Base-by-base conservation (phyloP, 73 alveolate genomes). In the Paramecium primaurelia region DNA sequence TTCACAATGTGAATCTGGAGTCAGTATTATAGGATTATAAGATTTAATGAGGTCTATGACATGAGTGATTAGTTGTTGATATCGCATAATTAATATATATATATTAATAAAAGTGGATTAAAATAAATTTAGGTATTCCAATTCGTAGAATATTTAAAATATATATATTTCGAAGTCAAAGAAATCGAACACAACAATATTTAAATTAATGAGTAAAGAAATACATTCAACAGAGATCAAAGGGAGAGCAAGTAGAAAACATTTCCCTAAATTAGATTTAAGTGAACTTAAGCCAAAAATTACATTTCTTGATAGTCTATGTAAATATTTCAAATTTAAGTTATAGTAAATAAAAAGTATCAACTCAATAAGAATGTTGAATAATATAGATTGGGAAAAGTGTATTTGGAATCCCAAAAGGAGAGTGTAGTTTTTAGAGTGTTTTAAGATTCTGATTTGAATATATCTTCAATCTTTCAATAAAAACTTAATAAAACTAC, bases 1-100 rank as follows among this genome's bases (percentile, higher is more conserved):
- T 64, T 64, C 84, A 64, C 84, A 64, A 32, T 64, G 84, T 28
- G 84, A 64, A 11, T 64, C 84, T 32, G 84, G 84, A 14, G 84
- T 64, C 51, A 64, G 28, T 10, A 64, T 64, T 28, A 64, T 64
- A 8, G 84, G 84, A 64, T 64, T 64, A 14, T 32, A 64, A 64
- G 51, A 32, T 64, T 64, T 64, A 4, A 64, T 64, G 4, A 64
- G 84, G 8, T 64, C 84, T 2, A 6, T 64, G 4, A 34, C 84
- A 28, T 64, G 84, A 12, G 84, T 64, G 12, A 64, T 32, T 64
- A 64, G 11, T 64, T 64, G 84, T 26, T 64, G 12, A 64, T 64
- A 64, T 64, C 84, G 42, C 84, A 64, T 64, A 54, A 54, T 54
- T 64, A 28, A 64, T 32, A 12, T 26, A 59, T 59, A 59, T 59